Base-by-base conservation (phyloP, 768 basidiomycete species). In the Podaxis sp. region DNA sequence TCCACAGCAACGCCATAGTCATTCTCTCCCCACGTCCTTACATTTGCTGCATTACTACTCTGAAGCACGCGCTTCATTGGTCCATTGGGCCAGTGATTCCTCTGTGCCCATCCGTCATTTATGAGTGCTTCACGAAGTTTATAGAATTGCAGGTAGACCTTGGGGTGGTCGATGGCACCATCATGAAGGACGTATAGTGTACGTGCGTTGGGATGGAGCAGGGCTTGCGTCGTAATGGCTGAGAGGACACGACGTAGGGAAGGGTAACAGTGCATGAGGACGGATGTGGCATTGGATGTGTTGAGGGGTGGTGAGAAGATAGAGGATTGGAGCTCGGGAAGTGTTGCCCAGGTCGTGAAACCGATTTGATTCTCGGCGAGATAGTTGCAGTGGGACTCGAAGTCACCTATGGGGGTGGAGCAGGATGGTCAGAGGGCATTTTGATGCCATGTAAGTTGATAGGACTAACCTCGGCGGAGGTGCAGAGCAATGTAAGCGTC, bases 301-400 rank as follows among this genome's bases (percentile, higher is more conserved):
- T 79, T 70, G 40, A 83, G 73, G n/a, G 72, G 56, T 4, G 80
- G 80, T 2, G 75, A 68, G 54, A 74, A 67, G 15, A 75, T 68
- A 7, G 75, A 72, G 3, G 68, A 36, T 28, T 66, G 58, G 11
- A 83, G 67, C 17, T 68, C 13, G 15, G 80, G 80, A n/a, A 83
- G 76, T 6, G 79, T 81, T 5, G 76, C 77, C 82, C 80, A 83
- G 4, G 80, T 82, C 6, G 79, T 81, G 70, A 81, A 81, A 10
- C 78, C 79, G 10, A 70, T 68, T 26, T 72, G 70, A 17, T 58
- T 68, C 50, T 73, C 64, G 5, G 77, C 72, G 4, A 81, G 74
- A 49, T 62, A 69, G 49, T 74, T 63, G 38, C 82, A 83, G 65
- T 82, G 80, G 8, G 66, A 69, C 66, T 79, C 77, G 62, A 83